Conservation (phyloP, 116 monocot genomes). For the Phalaenopsis hybrid region DNA sequence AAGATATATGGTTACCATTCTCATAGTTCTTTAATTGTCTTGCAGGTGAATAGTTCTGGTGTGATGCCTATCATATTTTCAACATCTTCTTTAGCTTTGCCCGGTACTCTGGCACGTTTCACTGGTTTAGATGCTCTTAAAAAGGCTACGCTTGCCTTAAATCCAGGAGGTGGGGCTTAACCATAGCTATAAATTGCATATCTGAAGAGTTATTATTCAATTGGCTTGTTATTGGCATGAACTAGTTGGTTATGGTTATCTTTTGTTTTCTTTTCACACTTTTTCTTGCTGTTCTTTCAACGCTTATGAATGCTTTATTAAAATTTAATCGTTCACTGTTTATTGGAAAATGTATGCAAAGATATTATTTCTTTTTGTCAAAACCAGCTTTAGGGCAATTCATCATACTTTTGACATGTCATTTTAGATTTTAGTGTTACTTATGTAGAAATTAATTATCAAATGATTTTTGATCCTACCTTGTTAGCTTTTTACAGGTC, state of each 20-base stretch:
- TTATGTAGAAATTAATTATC: background rate
- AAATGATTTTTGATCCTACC: background rate
- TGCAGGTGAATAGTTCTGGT: conserved; percentile 95
- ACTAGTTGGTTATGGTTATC: background rate
- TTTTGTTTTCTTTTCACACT: background rate
- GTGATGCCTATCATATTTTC: conserved; percentile 99
- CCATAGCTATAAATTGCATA: too few species aligned
- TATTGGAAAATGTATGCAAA: background rate
- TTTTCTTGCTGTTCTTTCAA: background rate
- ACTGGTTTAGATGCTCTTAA: conserved; percentile 82
- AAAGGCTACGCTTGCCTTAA: conserved; percentile 76
- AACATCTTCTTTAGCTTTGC: conserved; percentile 91
- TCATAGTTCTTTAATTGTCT: background rate
- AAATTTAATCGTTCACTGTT: background rate
- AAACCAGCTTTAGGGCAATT: background rate
- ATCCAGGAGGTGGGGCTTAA: conserved; percentile 66
- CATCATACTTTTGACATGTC: background rate
- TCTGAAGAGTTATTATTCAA: background rate
- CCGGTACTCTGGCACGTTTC: conserved; percentile 87
- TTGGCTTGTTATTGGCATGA: background rate
- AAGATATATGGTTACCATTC: background rate
- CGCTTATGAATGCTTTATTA: background rate
- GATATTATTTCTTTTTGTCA: background rate
- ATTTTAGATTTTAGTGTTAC: background rate
- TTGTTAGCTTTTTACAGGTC: conserved; percentile 38